Evolutionary conservation across 2,329 filamentous ascomycete species (phyloP), one percentile per base, ranked within the genome.

Genomic region (Pestalotiopsis sp.): DNA sequence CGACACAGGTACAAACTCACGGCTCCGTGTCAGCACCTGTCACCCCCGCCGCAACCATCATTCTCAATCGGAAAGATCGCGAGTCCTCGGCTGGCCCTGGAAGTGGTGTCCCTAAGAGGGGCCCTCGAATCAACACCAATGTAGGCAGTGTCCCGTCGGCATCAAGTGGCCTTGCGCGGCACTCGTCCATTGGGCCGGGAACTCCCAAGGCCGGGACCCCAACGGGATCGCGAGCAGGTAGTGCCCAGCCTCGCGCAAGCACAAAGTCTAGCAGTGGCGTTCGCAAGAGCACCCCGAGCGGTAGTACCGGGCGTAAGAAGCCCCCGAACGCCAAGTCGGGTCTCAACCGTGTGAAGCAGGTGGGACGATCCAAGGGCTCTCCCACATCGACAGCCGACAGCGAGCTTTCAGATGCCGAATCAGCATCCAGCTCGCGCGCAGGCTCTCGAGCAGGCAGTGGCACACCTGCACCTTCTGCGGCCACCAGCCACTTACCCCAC

Each of bases 351-450:
- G 85, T 91, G 31, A 91, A 91, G 79, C 88, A 87, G 72, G 86
- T 80, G 70, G 76, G 74, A n/a, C 69, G 75, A 58, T 83, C 82
- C 60, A 87, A 89, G 76, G 88, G 88, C 71, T 91, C 89, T 2
- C 88, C 89, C 2, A 88, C 87, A 4, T 90, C 88, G 3, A 88
- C 87, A 5, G 88, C 85, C 64, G 89, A 91, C 69, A 90, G 88
- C 73, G 89, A 91, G 74, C 82, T 91, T 55, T 91, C 89, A 0
- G 89, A 91, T 65, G 88, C 88, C 7, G 88, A 88, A 59, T 87
- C 62, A 81, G 82, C 65, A 86, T 87, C 73, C 83, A 83, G 64
- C 82, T 87, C 64, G 84, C 89, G 61, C 84, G 86, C 66, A 83
- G 81, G 52, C 70, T 80, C 72, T 63, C 76, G 72, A 64, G 78